Percentiles rank a stretch among this genome's conserved stretches.
These are phyloP conservation scores for Bipolaris gigantea DNA, from an alignment of 2,329 filamentous ascomycete species.

Conservation along the genomic window DNA sequence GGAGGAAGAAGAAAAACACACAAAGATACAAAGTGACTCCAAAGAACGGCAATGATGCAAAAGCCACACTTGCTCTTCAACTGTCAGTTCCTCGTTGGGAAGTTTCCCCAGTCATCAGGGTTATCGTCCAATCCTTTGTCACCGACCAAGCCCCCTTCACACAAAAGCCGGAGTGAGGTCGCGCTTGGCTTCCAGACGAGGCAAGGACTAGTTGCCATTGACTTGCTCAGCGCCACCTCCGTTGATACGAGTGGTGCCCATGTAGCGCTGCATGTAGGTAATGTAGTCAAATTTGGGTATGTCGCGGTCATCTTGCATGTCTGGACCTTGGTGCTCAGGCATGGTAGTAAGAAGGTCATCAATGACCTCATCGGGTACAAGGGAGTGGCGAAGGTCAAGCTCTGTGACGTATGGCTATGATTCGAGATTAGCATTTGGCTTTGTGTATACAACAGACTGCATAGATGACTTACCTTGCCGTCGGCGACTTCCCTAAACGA, in stretches of 20 bases:
- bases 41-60: conserved; percentile 9
- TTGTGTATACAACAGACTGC: neutral
- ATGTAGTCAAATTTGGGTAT: conserved; percentile 94
- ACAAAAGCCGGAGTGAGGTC: conserved; percentile 24
- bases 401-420: conserved; percentile 87
- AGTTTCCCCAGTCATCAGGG: neutral
- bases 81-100: neutral
- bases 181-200: conserved; percentile 12
- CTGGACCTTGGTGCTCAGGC: conserved; percentile 79
- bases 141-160: conserved; percentile 1
- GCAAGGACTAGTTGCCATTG: conserved; percentile 27
- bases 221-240: conserved; percentile 26
- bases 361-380: conserved; percentile 96
- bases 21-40: neutral
- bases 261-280: conserved; percentile 84
- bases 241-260: conserved; percentile 36
- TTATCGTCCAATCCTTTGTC: conserved; percentile 2
- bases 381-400: conserved; percentile 89
- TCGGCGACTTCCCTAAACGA: conserved; percentile 97
- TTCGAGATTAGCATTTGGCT: conserved; percentile 11
- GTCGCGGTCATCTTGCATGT: conserved; percentile 81
- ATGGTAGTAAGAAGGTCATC: conserved; percentile 88
- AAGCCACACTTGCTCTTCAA: neutral
- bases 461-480: conserved; percentile 67
- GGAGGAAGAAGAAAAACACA: neutral